Evolutionary conservation across 2,329 filamentous ascomycete genomes (phyloP), one percentile per base, ranked within the genome.

Genomic region (Colletotrichum sp.): DNA sequence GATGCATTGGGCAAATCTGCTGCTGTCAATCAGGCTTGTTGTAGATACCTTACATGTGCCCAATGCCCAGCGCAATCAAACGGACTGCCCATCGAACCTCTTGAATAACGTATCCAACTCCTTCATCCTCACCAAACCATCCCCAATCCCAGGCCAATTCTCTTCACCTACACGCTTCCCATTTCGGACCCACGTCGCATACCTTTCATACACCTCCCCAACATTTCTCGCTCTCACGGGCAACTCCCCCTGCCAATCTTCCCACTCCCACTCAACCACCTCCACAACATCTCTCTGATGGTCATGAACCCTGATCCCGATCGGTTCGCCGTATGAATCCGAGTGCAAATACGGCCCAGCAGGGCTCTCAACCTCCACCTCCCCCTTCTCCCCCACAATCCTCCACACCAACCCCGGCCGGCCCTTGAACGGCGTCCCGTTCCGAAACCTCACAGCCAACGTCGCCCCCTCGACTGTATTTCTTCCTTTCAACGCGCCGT

Each of bases 151-250:
- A 6, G 39, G 18, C 39, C 39, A 48, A 13, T 59, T 28, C 21
- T 28, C 16, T 16, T 59, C 13, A 0, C 24, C 55, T 61, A 4
- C 77, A 78, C 81, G 2, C 80, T 77, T 9, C 55, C 55, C 24
- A 26, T 16, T 48, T 57, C n/a, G 7, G 13, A 65, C 30, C 71
- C 67, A 13, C 9, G 43, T n/a, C 7, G 89, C 89, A 82, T 87
- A 91, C 2, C 84, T 85, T 78, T 93, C 91, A 82, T 93, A 93
- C 0, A 92, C 78, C 32, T 85, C 85, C 0, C 86, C 91, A 32
- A 93, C 88, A 76, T 87, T 89, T 68, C 89, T 85, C 1, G 85
- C 86, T 7, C 83, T 78, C 2, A 86, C 43, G 0, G 89, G 86
- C n/a, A 91, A 75, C 10, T 86, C 84, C 24, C 86, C 83, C 79